Base-by-base conservation (phyloP, 805 yeast genomes). In the Cyberlindnera mrakii region DNA sequence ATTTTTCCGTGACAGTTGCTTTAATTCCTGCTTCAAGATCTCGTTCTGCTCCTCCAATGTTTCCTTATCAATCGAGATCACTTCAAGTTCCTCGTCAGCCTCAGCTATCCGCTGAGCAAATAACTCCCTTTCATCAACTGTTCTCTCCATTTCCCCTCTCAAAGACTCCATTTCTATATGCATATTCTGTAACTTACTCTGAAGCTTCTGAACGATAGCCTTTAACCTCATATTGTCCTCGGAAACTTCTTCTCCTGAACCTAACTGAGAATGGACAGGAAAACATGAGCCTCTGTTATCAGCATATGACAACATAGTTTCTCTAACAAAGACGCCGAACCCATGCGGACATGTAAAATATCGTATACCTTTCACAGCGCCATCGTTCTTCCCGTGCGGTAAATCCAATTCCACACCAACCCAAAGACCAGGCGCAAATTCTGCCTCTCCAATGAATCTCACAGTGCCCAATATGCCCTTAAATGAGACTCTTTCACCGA, bases 341-440 rank as follows among this genome's bases (percentile, higher is more conserved):
- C 53, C 51, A 0, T 91, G 91, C 18, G 54, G 47, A 48, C 87
- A 75, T 2, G 65, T 55, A 57, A 90, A 89, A 47, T 85, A 74
- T 20, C 71, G 53, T 0, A 54, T 58, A 0, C 85, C 89, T 18
- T 78, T 74, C 10, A 89, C 71, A 37, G 75, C 64, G 0, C 97
- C 97, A 55, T 87, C 79, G 56, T 89, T 87, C 62, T 82, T 85
- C 2, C 97, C 97, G 9, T 69, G 67, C 0, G 93, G 82, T 45
- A 78, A 79, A 46, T 81, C 87, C 35, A 88, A 73, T 52, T 82
- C 87, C 6, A 90, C 71, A 0, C 97, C 97, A 13, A 82, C 71
- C 96, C 96, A 90, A 4, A 63, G 49, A 5, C 87, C 88, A 0
- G 71, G 62, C 3, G 85, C 78, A 64, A 82, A 82, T 37, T 72